Evolutionary conservation across 805 yeast genomes (phyloP).

Genomic region (Torulaspora delbrueckii): DNA sequence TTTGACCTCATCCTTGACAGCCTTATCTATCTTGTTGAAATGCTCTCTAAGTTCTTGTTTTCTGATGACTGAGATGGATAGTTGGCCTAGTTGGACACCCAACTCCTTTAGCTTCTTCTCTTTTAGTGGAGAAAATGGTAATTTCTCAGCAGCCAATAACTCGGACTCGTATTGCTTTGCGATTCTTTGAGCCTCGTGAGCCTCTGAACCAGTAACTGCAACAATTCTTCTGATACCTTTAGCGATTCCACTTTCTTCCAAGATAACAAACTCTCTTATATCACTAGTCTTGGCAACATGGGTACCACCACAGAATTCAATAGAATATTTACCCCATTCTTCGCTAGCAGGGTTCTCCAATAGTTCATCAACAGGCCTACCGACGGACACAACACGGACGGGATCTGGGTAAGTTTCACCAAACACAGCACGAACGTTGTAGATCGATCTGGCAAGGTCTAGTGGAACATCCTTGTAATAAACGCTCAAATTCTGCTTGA

Average conservation of each 20-base stretch:
- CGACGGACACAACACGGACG: constrained; percentile 95
- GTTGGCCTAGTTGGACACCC: constrained; percentile 78
- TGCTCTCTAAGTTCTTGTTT: constrained; percentile 71
- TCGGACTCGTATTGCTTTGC: constrained; percentile 66
- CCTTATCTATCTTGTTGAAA: constrained; percentile 76
- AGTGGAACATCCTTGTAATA: constrained; percentile 80
- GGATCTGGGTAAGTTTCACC: constrained; percentile 99
- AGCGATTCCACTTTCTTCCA: constrained; percentile 97
- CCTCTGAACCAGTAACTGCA: constrained; percentile 90
- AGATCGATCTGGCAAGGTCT: constrained; percentile 64
- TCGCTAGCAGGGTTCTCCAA: constrained; percentile 62
- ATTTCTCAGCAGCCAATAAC: constrained; percentile 52
- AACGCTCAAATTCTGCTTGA: constrained; percentile 66
- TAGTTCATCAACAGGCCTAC: constrained; percentile 81
- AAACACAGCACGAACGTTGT: constrained; percentile 92
- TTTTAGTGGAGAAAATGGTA: constrained; percentile 70
- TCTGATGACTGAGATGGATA: constrained; percentile 73
- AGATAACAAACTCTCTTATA: constrained; percentile 80
- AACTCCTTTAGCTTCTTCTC: constrained; percentile 78
- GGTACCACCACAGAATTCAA: constrained; percentile 99
- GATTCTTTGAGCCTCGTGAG: constrained; percentile 81
- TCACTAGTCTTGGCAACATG: constrained; percentile 91
- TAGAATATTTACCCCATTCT: constrained; percentile 73
- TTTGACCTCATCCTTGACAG: constrained; percentile 82
- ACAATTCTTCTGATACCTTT: constrained; percentile 98